phyloP scores from a whole-genome alignment of 1,284 basidiomycete genomes.

The Pyrrhoderma noxium region DNA sequence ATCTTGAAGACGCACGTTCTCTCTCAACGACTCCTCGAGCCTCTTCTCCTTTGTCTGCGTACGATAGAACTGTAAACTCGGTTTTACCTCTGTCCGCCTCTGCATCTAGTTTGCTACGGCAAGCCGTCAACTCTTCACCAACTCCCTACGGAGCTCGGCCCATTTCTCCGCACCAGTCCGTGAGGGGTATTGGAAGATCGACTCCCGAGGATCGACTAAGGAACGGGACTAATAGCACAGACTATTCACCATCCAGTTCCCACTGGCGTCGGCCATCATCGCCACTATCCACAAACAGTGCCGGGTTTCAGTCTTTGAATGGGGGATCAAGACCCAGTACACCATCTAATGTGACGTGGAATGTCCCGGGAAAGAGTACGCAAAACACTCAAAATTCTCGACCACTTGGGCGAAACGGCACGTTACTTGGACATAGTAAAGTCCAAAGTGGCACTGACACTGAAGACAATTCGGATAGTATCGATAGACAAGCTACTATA shows the following conservation, averaged over 20 bases:
- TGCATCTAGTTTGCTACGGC: constrained; percentile 35
- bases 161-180: constrained; percentile 35
- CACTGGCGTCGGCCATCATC: constrained; percentile 57
- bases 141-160: constrained; percentile 33
- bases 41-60: constrained; percentile 46
- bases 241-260: constrained; percentile 41
- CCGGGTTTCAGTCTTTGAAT: constrained; percentile 50
- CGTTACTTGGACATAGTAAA: constrained; percentile 41
- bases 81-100: constrained; percentile 28
- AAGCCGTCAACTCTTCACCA: constrained; percentile 47
- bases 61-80: constrained; percentile 27
- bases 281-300: constrained; percentile 45
- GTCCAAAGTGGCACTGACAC: constrained; percentile 43
- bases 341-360: constrained; percentile 67
- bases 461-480: constrained; percentile 4
- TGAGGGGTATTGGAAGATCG: constrained; percentile 1
- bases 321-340: constrained; percentile 58
- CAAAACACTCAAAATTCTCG: constrained; percentile 4
- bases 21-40: constrained; percentile 74
- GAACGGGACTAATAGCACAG: constrained; percentile 30
- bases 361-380: constrained; percentile 18
- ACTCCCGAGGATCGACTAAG: constrained; percentile 14
- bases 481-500: background rate
- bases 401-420: constrained; percentile 27
- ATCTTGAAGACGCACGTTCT: constrained; percentile 65